Conservation (phyloP, 2,329 filamentous ascomycete genomes). For the Xylaria sp. region DNA sequence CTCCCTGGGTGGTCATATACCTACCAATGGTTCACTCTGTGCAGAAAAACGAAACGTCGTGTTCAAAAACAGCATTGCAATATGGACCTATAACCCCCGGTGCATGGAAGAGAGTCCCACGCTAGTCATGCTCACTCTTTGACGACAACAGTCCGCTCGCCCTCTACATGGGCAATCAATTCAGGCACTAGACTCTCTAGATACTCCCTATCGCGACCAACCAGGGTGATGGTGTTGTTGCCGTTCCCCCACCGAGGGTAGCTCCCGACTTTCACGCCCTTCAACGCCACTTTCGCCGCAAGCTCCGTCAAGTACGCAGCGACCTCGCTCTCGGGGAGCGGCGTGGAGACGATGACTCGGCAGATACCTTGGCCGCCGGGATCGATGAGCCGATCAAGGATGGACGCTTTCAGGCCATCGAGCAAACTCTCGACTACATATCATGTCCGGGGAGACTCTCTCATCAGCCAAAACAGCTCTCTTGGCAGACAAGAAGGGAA, state of each 20-base stretch:
- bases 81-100: not conserved
- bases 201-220: conserved; percentile 67
- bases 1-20: too few relatives aligned
- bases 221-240: conserved; percentile 84
- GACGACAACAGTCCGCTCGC: conserved; percentile 55
- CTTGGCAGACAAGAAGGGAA: not conserved
- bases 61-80: too few relatives aligned
- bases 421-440: conserved; percentile 64
- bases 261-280: conserved; percentile 87
- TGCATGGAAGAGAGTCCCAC: conserved; percentile 4
- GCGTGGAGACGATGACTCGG: conserved; percentile 79
- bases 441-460: too few relatives aligned
- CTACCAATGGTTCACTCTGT: too few relatives aligned
- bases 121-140: conserved; percentile 69
- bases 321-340: conserved; percentile 77
- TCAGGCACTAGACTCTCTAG: conserved; percentile 75
- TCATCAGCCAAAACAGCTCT: not conserved
- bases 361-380: conserved; percentile 75
- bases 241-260: conserved; percentile 90
- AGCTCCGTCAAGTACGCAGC: conserved; percentile 78
- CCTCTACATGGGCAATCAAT: conserved; percentile 70
- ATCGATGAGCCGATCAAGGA: conserved; percentile 68
- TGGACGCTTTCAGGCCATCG: conserved; percentile 64
- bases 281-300: conserved; percentile 64
- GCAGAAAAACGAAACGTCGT: too few relatives aligned